Conservation (phyloP, 192 early-diverging fungal genomes). For the Thamnidium elegans region DNA sequence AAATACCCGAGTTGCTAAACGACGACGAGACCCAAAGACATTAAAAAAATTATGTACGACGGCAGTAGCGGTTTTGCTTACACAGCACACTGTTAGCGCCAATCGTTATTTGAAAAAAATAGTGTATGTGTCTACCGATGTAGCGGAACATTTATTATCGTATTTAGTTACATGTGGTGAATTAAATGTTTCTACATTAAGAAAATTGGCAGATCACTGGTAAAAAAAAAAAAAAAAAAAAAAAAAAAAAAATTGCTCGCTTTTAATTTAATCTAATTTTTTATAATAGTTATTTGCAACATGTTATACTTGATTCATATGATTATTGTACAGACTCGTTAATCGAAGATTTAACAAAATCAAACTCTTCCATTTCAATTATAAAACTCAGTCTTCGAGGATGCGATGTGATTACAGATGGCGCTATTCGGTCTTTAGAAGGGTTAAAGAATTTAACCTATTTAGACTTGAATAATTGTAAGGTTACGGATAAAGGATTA, state of each 20-base stretch:
- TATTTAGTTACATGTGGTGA: constrained; percentile 34
- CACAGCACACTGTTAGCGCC: constrained; percentile 7
- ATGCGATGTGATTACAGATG: constrained; percentile 45
- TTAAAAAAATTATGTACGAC: constrained; percentile 39
- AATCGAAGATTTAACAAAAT: constrained; percentile 34
- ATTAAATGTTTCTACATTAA: constrained; percentile 20
- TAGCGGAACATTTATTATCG: constrained; percentile 33
- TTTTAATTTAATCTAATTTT: not conserved
- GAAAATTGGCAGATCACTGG: constrained; percentile 18
- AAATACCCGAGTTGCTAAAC: not conserved
- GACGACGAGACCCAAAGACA: constrained; percentile 17
- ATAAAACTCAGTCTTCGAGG: constrained; percentile 39
- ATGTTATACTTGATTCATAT: constrained; percentile 42
- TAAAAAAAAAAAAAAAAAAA: not conserved
- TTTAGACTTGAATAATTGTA: constrained; percentile 47
- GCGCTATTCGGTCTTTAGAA: constrained; percentile 29
- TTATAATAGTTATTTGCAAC: constrained; percentile 35
- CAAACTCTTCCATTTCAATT: constrained; percentile 37
- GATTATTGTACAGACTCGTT: constrained; percentile 47
- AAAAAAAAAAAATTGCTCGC: too few species aligned
- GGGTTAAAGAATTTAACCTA: constrained; percentile 42
- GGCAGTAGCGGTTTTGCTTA: constrained; percentile 29
- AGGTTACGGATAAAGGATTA: constrained; percentile 45
- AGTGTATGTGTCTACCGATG: constrained; percentile 30
- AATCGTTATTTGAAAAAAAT: constrained; percentile 9